phyloP scores from a whole-genome alignment of 805 yeast genomes.

The Saturnispora mendoncae region DNA sequence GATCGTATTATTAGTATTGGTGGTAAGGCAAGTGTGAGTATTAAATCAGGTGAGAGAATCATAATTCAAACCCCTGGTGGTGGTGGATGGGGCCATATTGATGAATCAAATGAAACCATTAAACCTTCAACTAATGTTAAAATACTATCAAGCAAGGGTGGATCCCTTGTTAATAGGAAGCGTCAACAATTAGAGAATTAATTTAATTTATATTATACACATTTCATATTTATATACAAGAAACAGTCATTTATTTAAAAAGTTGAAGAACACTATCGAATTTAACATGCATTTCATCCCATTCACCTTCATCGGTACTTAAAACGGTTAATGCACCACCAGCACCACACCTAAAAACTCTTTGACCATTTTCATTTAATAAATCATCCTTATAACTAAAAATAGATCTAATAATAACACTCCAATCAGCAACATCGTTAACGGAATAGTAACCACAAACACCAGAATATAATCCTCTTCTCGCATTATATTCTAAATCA shows the following conservation, averaged over 20 bases:
- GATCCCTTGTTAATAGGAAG: conserved; percentile 26
- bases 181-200: conserved; percentile 27
- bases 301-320: conserved; percentile 75
- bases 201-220: neutral
- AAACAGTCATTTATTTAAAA: conserved; percentile 29
- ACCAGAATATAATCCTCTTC: conserved; percentile 88
- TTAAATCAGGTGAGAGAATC: conserved; percentile 56
- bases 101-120: conserved; percentile 1
- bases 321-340: conserved; percentile 96
- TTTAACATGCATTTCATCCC: conserved; percentile 85
- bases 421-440: conserved; percentile 87
- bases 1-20: conserved; percentile 46
- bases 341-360: conserved; percentile 83
- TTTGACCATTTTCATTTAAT: conserved; percentile 12
- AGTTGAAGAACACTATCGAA: conserved; percentile 72
- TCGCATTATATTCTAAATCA: conserved; percentile 41
- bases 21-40: conserved; percentile 58
- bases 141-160: conserved; percentile 21
- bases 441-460: conserved; percentile 93
- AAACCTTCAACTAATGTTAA: conserved; percentile 4
- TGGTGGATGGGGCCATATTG: conserved; percentile 60
- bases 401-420: conserved; percentile 83
- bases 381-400: conserved; percentile 52
- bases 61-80: conserved; percentile 77
- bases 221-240: conserved; percentile 2